phyloP scores from a whole-genome alignment of 2,329 filamentous ascomycete genomes.

The Diaporthe capsici region DNA sequence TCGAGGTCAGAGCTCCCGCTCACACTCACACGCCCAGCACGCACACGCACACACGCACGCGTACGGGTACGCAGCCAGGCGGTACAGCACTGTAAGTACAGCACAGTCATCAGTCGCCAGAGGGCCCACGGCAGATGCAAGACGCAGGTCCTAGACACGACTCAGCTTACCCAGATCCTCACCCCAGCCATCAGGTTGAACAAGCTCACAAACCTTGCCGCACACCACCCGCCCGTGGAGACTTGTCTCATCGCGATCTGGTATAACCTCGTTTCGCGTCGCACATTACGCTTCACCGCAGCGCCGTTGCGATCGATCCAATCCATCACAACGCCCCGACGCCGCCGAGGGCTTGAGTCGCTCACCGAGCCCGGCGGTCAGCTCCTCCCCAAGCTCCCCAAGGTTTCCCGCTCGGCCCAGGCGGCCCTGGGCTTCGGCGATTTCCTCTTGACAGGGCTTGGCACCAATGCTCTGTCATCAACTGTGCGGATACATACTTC shows the following conservation, averaged over 20 bases:
- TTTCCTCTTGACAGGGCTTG: conserved; percentile 31
- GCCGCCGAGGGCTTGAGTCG: conserved; percentile 20
- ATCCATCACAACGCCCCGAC: conserved; percentile 17
- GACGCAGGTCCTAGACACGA: conserved; percentile 30
- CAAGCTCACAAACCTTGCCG: conserved; percentile 27
- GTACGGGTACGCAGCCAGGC: conserved; percentile 16
- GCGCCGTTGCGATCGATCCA: conserved; percentile 28
- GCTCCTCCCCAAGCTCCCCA: conserved; percentile 4
- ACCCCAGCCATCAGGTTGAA: conserved; percentile 3
- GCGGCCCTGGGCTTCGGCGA: conserved; percentile 23
- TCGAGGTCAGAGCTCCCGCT: conserved; percentile 24
- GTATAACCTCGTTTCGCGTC: conserved; percentile 35
- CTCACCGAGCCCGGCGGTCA: conserved; percentile 19
- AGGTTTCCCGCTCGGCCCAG: conserved; percentile 14
- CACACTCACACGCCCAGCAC: neutral
- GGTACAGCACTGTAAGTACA: conserved; percentile 1
- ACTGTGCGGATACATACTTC: too few species aligned
- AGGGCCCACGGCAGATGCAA: conserved; percentile 9
- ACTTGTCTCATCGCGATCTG: conserved; percentile 35
- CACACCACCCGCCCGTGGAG: conserved; percentile 9
- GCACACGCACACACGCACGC: neutral
- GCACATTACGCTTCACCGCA: conserved; percentile 29
- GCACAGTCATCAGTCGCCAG: neutral
- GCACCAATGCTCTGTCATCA: conserved; percentile 20
- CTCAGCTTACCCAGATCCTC: conserved; percentile 26